Percentiles rank a stretch among this genome's conserved stretches.
phyloP scores from a whole-genome alignment of 495 filamentous ascomycete species.

The Mycothermus thermophilus region DNA sequence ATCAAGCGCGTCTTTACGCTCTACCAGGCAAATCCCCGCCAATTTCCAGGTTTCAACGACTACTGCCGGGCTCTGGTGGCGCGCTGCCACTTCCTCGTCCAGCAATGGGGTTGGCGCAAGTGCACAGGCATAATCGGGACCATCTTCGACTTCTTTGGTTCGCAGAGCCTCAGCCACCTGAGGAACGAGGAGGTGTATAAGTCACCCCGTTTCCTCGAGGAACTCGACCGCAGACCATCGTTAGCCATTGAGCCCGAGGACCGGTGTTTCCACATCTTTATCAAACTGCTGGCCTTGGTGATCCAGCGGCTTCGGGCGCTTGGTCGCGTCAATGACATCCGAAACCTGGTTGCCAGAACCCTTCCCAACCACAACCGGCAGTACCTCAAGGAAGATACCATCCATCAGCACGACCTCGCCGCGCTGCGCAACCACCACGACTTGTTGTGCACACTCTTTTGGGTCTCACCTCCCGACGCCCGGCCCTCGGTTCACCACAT shows the following conservation, averaged over 20 bases:
- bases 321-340: constrained; percentile 57
- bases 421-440: constrained; percentile 89
- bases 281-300: constrained; percentile 67
- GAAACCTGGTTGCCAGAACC: constrained; percentile 61
- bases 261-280: constrained; percentile 81
- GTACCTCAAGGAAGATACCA: constrained; percentile 67
- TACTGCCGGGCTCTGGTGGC: constrained; percentile 64
- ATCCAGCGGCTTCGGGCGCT: constrained; percentile 45
- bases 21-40: constrained; percentile 44
- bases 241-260: constrained; percentile 53
- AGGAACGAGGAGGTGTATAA: constrained; percentile 60
- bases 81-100: constrained; percentile 66
- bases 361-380: constrained; percentile 80
- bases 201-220: constrained; percentile 66
- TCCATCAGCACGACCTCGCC: constrained; percentile 65
- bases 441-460: constrained; percentile 79
- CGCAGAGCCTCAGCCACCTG: constrained; percentile 56
- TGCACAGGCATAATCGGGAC: constrained; percentile 64
- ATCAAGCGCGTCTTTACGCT: constrained; percentile 49
- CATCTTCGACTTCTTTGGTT: constrained; percentile 85
- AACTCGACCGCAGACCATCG: constrained; percentile 48
- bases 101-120: constrained; percentile 73
- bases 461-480: constrained; percentile 57
- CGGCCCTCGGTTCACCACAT: constrained; percentile 60
- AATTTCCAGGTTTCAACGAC: constrained; percentile 56